These are phyloP conservation scores for Rachicladosporium sp. DNA, from an alignment of 2,329 filamentous ascomycete genomes.

Conservation along the genomic window DNA sequence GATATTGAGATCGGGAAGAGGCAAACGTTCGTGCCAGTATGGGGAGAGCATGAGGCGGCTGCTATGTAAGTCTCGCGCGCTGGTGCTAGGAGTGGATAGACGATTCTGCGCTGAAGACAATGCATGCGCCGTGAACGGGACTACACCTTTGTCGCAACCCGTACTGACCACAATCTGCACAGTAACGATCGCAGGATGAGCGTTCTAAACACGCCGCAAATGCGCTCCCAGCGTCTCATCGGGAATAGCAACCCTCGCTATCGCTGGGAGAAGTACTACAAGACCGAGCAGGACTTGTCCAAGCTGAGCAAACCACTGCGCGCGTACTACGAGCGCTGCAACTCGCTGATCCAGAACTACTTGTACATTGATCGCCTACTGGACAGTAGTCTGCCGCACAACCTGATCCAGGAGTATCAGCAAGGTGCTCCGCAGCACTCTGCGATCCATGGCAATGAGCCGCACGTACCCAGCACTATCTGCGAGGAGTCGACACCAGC, in stretches of 20 bases:
- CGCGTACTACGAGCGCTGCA: conserved; percentile 78
- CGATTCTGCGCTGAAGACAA: too few relatives aligned
- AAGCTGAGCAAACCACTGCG: conserved; percentile 62
- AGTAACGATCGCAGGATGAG: conserved; percentile 25
- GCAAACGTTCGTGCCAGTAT: too few relatives aligned
- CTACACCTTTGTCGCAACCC: too few relatives aligned
- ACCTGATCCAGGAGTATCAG: conserved; percentile 81
- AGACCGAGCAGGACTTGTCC: conserved; percentile 60
- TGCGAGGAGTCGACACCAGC: conserved; percentile 47
- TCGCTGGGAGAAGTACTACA: conserved; percentile 77
- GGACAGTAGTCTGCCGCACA: conserved; percentile 84
- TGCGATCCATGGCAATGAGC: conserved; percentile 1
- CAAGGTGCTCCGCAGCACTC: conserved; percentile 12
- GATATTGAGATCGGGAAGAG: too few relatives aligned
- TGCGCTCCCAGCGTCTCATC: conserved; percentile 75
- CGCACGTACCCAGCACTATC: conserved; percentile 60
- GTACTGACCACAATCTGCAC: neutral
- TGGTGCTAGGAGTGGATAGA: too few relatives aligned
- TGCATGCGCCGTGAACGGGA: too few relatives aligned
- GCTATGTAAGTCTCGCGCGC: too few relatives aligned
- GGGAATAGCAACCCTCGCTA: conserved; percentile 80
- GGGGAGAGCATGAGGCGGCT: too few relatives aligned
- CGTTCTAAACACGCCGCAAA: conserved; percentile 46
- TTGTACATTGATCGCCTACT: conserved; percentile 84
- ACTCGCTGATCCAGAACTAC: conserved; percentile 81